These are phyloP conservation scores for Pilaira anomala DNA, from an alignment of 192 early-diverging fungal species.

Conservation along the genomic window DNA sequence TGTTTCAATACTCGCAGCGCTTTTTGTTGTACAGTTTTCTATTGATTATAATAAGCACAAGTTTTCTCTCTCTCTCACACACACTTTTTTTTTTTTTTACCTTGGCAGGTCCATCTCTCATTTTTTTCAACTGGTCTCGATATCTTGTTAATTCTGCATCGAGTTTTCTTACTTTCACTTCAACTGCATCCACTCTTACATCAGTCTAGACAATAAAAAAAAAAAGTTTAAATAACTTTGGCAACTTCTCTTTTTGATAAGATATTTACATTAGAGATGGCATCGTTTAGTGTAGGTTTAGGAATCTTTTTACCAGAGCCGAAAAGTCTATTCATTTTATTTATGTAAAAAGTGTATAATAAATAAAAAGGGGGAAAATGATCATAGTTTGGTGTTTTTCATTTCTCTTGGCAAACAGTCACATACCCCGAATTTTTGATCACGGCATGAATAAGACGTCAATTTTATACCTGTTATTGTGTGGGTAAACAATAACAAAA, in stretches of 20 bases:
- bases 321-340: constrained; percentile 87
- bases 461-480: no score
- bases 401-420: no score
- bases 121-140: constrained; percentile 91
- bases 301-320: constrained; percentile 83
- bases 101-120: constrained; percentile 87
- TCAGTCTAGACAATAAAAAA: constrained; percentile 63
- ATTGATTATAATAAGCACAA: neutral
- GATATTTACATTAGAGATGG: constrained; percentile 64
- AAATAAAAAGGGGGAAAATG: neutral
- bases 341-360: no score
- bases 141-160: constrained; percentile 91
- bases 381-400: no score
- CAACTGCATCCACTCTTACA: constrained; percentile 76
- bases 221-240: neutral
- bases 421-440: no score
- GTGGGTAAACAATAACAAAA: no score
- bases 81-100: constrained; percentile 40
- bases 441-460: no score
- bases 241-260: neutral
- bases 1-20: constrained; percentile 91
- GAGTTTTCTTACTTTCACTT: constrained; percentile 91
- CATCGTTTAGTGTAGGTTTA: constrained; percentile 85
- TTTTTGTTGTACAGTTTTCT: constrained; percentile 90
- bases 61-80: no score